phyloP scores from a whole-genome alignment of 2,329 filamentous ascomycete genomes.

The Arthrobotrys entomopaga region DNA sequence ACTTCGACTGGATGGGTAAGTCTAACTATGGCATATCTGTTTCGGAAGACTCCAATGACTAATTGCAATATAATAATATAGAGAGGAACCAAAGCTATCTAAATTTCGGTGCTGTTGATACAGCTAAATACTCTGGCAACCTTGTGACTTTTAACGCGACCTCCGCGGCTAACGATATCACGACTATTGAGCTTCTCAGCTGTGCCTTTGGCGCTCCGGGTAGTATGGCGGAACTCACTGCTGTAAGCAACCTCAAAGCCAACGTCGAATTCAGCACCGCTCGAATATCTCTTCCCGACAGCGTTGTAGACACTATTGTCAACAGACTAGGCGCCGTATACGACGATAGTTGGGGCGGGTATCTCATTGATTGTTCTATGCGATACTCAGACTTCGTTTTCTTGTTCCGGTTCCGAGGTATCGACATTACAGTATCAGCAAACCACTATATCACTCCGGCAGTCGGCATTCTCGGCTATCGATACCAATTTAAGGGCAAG shows the following conservation, averaged over 20 bases:
- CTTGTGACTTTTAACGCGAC: conserved; percentile 45
- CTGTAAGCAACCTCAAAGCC: conserved; percentile 27
- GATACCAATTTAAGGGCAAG: conserved; percentile 22
- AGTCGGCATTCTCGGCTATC: conserved; percentile 22
- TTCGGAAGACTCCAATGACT: conserved; percentile 12
- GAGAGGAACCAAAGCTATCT: conserved; percentile 44
- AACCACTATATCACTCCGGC: conserved; percentile 43
- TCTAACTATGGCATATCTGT: not conserved
- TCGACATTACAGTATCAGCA: conserved; percentile 38
- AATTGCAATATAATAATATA: conserved; percentile 8
- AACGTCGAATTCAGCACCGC: conserved; percentile 44
- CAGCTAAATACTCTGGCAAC: conserved; percentile 43
- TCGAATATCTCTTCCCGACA: conserved; percentile 39
- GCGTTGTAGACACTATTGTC: conserved; percentile 12
- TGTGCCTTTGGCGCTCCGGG: conserved; percentile 25
- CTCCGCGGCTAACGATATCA: conserved; percentile 14
- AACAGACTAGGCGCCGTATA: conserved; percentile 12
- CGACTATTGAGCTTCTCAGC: conserved; percentile 31
- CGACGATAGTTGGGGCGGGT: conserved; percentile 38
- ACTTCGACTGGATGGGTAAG: conserved; percentile 43
- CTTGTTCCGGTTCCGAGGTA: conserved; percentile 29
- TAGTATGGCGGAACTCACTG: conserved; percentile 26
- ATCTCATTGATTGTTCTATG: conserved; percentile 38
- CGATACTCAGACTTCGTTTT: conserved; percentile 29
- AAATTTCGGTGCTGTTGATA: conserved; percentile 38